These are phyloP conservation scores for Candida germanica DNA, from an alignment of 805 yeast genomes.

Conservation along the genomic window DNA sequence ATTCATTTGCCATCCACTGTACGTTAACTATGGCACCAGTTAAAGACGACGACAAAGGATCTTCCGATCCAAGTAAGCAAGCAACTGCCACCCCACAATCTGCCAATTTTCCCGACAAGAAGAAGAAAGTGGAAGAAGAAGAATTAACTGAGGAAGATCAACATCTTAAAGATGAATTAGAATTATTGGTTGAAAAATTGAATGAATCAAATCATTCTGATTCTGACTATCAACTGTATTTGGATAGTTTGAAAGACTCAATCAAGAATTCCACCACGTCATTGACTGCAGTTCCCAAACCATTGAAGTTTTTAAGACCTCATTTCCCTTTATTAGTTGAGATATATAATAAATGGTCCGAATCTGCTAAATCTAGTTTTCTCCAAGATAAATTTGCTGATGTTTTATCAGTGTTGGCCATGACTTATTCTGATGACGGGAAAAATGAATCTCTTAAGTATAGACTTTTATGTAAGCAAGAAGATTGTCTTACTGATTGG, in stretches of 20 bases:
- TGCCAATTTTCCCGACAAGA: conserved; percentile 14
- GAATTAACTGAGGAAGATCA: conserved; percentile 93
- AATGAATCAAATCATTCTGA: conserved; percentile 45
- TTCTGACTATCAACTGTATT: conserved; percentile 56
- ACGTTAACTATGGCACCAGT: conserved; percentile 31
- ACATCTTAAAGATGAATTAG: conserved; percentile 81
- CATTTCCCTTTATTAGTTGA: conserved; percentile 68
- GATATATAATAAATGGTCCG: conserved; percentile 63
- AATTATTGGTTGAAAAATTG: conserved; percentile 78
- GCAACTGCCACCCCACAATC: conserved; percentile 16
- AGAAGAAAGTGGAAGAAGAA: conserved; percentile 47
- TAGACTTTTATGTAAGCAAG: conserved; percentile 54
- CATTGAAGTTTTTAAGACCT: conserved; percentile 91
- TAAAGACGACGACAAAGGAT: background rate
- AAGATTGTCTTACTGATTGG: conserved; percentile 75
- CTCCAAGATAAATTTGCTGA: conserved; percentile 64
- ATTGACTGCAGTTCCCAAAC: conserved; percentile 99
- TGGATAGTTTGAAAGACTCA: conserved; percentile 66
- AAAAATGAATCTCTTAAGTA: conserved; percentile 76
- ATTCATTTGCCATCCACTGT: conserved; percentile 12
- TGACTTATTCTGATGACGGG: conserved; percentile 86
- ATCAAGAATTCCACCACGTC: conserved; percentile 94
- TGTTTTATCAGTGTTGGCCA: conserved; percentile 86
- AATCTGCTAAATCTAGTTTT: conserved; percentile 23
- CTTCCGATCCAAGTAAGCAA: background rate